phyloP scores from a whole-genome alignment of 225 moss, liverwort and hornwort genomes.

The Marchantia paleacea region DNA sequence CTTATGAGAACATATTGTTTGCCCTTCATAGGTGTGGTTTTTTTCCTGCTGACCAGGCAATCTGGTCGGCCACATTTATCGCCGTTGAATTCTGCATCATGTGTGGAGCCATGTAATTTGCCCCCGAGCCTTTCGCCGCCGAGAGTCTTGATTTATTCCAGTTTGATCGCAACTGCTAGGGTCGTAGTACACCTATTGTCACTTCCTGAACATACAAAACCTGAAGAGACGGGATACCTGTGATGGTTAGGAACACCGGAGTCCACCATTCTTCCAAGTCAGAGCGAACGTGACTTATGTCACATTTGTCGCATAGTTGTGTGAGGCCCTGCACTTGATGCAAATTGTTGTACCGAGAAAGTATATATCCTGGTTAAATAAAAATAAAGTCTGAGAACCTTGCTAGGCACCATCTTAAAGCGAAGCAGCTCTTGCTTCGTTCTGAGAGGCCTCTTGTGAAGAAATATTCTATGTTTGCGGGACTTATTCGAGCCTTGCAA shows the following conservation, averaged over 20 bases:
- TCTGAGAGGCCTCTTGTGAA: not conserved
- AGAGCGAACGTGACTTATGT: not conserved
- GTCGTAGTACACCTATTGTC: not conserved
- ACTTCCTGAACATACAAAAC: not conserved
- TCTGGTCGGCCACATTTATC: no score
- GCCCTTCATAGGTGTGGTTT: no score
- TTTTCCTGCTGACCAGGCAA: no score
- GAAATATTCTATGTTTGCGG: conserved; percentile 19
- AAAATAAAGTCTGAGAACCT: conserved; percentile 5
- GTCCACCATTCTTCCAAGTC: not conserved
- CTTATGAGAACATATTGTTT: no score
- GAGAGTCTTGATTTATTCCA: not conserved
- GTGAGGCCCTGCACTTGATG: not conserved
- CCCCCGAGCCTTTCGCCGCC: not conserved
- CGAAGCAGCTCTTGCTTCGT: conserved; percentile 13
- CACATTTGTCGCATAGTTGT: not conserved
- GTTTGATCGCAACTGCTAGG: not conserved
- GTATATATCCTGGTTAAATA: no score
- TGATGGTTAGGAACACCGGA: not conserved
- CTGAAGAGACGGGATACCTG: no score
- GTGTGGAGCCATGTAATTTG: not conserved
- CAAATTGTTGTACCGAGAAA: not conserved
- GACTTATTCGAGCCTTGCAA: conserved; percentile 42
- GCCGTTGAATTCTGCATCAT: no score
- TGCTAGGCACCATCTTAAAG: not conserved